phyloP scores from a whole-genome alignment of 2,329 filamentous ascomycete species.

The Penicillium fuscoglaucum region DNA sequence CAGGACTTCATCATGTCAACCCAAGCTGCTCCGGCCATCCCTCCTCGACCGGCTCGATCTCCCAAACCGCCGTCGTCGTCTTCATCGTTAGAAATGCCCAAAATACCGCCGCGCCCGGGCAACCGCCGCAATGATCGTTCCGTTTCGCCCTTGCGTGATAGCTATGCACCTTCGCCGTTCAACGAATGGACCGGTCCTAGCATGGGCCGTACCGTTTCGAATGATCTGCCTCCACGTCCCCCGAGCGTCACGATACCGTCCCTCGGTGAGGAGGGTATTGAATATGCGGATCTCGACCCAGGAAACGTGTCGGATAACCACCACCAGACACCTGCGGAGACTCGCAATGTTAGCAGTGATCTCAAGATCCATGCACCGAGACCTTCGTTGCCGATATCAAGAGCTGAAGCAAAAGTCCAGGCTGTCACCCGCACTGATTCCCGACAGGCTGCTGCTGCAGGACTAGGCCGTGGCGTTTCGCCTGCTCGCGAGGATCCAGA shows the following conservation, averaged over 20 bases:
- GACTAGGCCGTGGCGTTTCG: constrained; percentile 64
- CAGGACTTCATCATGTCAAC: constrained; percentile 37
- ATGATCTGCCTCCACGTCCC: constrained; percentile 55
- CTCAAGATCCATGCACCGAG: constrained; percentile 86
- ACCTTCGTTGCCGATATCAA: constrained; percentile 77
- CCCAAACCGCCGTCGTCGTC: constrained; percentile 45
- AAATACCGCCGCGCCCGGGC: constrained; percentile 74
- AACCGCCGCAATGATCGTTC: constrained; percentile 69
- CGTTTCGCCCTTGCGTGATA: constrained; percentile 72
- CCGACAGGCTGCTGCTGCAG: constrained; percentile 78
- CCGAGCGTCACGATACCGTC: constrained; percentile 80
- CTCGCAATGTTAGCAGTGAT: constrained; percentile 74
- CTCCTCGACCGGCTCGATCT: constrained; percentile 61
- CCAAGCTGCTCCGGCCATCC: constrained; percentile 57
- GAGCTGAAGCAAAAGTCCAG: constrained; percentile 79
- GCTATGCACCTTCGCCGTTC: constrained; percentile 81
- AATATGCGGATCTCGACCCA: constrained; percentile 69
- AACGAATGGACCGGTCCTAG: constrained; percentile 62
- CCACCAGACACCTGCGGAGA: constrained; percentile 64
- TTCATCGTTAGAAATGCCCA: constrained; percentile 57
- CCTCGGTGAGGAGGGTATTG: constrained; percentile 83
- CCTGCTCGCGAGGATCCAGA: constrained; percentile 56
- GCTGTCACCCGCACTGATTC: constrained; percentile 89
- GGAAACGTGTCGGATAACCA: constrained; percentile 46
- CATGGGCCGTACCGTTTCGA: constrained; percentile 35